phyloP scores from a whole-genome alignment of 768 basidiomycete genomes.

The Krasilnikovozyma curviuscula region DNA sequence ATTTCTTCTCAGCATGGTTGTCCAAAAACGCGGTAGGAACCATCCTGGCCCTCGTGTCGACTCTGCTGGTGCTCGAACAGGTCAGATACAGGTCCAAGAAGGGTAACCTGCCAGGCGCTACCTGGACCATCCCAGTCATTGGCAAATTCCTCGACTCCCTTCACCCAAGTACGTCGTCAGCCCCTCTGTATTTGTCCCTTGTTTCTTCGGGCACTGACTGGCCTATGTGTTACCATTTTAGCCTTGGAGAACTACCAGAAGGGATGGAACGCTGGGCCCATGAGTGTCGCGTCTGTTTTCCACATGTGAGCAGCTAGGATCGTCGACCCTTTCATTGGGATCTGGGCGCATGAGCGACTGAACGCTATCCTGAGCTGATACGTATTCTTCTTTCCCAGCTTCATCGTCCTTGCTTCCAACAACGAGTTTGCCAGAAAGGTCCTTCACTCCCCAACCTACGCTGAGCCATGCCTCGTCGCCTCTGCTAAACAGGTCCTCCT shows the following conservation, averaged over 20 bases:
- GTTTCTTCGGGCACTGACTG: too few species aligned
- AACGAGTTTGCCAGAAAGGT: conserved; percentile 89
- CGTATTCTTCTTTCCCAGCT: conserved; percentile 34
- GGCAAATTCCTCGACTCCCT: conserved; percentile 88
- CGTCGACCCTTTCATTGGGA: too few species aligned
- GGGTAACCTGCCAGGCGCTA: conserved; percentile 59
- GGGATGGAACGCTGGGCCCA: conserved; percentile 76
- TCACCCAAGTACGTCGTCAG: too few species aligned
- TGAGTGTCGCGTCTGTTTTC: conserved; percentile 84
- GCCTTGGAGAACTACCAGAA: conserved; percentile 77
- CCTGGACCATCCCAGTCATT: conserved; percentile 93
- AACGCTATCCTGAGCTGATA: not conserved
- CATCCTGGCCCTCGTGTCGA: conserved; percentile 38
- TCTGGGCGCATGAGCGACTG: not conserved
- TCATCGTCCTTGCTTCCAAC: conserved; percentile 93
- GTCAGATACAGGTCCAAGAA: conserved; percentile 77
- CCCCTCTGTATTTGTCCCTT: too few species aligned
- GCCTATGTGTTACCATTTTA: too few species aligned
- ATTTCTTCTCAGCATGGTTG: too few species aligned
- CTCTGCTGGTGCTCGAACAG: conserved; percentile 72
- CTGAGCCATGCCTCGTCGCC: conserved; percentile 85
- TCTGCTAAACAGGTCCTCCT: conserved; percentile 72
- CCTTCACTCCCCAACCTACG: conserved; percentile 74
- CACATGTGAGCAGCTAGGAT: conserved; percentile 97
- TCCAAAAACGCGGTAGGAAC: conserved; percentile 14